phyloP scores from a whole-genome alignment of 78 protist genomes.

The Isochrysis galbana region DNA sequence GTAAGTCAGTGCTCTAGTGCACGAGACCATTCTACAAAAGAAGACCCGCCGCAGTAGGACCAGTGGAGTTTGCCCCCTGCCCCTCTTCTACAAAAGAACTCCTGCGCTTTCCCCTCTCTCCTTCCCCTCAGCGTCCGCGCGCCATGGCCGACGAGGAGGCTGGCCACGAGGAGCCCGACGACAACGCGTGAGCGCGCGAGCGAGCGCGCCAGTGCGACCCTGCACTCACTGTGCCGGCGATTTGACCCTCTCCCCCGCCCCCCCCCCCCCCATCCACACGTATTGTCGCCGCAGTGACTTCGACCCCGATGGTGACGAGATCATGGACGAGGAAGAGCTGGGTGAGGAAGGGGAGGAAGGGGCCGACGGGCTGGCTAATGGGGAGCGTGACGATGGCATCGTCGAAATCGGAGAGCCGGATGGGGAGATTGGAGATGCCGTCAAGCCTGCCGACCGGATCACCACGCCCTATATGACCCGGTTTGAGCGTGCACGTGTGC shows the following conservation, averaged over 20 bases:
- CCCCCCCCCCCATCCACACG: background rate
- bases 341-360: background rate
- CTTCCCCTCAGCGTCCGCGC: no score
- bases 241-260: background rate
- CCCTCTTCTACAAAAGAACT: no score
- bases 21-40: no score
- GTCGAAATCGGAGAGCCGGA: background rate
- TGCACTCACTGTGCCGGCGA: background rate
- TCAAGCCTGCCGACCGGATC: background rate
- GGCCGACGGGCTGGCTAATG: background rate
- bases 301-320: background rate
- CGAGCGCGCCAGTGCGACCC: background rate
- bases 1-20: no score
- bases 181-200: background rate
- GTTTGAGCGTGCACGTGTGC: conserved; percentile 89
- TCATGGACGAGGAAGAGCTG: background rate
- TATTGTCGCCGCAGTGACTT: background rate
- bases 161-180: background rate
- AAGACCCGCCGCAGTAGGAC: no score
- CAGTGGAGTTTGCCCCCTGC: no score
- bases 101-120: no score
- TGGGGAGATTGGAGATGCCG: background rate
- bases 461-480: conserved; percentile 91
- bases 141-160: background rate
- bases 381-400: background rate